A percentile compares a stretch with the other conserved stretches of the same genome.
These are phyloP conservation scores for Chalciporus piperatus DNA, from an alignment of 768 basidiomycete species.

Conservation along the genomic window DNA sequence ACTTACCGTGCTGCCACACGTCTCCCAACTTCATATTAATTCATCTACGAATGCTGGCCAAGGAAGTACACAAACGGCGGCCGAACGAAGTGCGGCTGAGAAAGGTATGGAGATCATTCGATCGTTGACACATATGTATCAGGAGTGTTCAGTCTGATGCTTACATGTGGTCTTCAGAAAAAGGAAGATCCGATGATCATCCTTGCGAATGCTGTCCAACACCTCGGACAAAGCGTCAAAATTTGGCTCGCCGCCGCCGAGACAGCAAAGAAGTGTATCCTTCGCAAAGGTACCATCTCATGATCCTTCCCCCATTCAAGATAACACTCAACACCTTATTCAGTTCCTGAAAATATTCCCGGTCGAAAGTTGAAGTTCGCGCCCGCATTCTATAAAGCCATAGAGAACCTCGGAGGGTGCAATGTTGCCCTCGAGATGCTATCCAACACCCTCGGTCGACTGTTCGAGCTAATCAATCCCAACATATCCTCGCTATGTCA, in stretches of 20 bases:
- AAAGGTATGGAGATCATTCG: conserved; percentile 85
- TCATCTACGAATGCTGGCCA: conserved; percentile 9
- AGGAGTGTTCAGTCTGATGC: background rate
- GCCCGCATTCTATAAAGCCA: too few species aligned
- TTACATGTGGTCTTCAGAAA: conserved; percentile 48
- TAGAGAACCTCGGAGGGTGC: too few species aligned
- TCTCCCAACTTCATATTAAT: conserved; percentile 24
- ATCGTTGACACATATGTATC: conserved; percentile 68
- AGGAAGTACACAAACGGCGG: conserved; percentile 27
- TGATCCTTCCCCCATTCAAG: background rate
- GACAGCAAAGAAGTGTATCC: conserved; percentile 84
- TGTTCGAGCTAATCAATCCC: too few species aligned
- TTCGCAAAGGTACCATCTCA: conserved; percentile 72
- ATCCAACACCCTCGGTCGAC: too few species aligned
- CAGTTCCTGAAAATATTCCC: conserved; percentile 97
- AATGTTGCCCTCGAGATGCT: too few species aligned
- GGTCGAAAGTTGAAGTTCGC: too few species aligned
- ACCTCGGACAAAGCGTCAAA: conserved; percentile 91
- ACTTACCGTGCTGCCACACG: conserved; percentile 17
- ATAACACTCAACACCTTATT: background rate
- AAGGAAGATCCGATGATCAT: conserved; percentile 93
- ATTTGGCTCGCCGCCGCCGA: conserved; percentile 95
- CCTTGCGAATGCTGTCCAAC: conserved; percentile 90
- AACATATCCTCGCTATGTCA: too few species aligned
- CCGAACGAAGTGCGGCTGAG: conserved; percentile 64